phyloP scores from a whole-genome alignment of 1,284 basidiomycete species.

The Cryptococcus amylolentus region DNA sequence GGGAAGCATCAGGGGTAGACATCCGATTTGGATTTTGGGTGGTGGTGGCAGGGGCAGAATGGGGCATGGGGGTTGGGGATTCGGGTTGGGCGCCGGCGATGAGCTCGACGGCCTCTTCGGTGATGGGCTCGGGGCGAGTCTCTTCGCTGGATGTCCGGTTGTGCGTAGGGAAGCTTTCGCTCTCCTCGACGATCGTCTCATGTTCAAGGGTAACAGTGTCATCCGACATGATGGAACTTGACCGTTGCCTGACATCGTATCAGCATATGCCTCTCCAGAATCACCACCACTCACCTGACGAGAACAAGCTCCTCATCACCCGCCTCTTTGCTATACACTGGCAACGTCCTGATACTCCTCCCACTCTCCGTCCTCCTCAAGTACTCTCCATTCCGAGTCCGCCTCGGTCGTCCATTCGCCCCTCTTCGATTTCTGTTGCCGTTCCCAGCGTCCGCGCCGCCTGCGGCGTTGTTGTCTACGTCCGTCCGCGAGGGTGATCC shows the following conservation, averaged over 20 bases:
- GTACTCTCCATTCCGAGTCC: slow-evolving; percentile 11
- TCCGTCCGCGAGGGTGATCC: slow-evolving; percentile 1
- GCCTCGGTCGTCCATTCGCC: slow-evolving; percentile 1
- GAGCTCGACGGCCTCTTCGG: slow-evolving; percentile 1
- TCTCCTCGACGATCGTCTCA: slow-evolving; percentile 2
- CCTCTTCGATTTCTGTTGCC: neutral
- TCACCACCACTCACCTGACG: slow-evolving; percentile 26
- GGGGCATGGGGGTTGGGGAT: slow-evolving; percentile 1
- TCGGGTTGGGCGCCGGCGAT: slow-evolving; percentile 1
- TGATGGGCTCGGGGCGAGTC: neutral
- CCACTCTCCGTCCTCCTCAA: slow-evolving; percentile 38
- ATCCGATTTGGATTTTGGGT: neutral
- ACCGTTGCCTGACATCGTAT: slow-evolving; percentile 1
- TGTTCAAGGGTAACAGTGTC: neutral
- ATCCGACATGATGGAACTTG: slow-evolving; percentile 2
- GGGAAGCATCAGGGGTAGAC: neutral
- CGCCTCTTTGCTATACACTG: slow-evolving; percentile 39
- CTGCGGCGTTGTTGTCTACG: neutral
- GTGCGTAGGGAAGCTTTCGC: neutral
- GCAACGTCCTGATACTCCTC: slow-evolving; percentile 34
- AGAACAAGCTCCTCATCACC: slow-evolving; percentile 41
- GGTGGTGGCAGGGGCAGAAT: slow-evolving; percentile 5
- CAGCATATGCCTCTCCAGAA: neutral
- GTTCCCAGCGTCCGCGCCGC: neutral
- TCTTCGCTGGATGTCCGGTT: neutral